Conservation (phyloP, 228 moss, liverwort and hornwort species). For the Sphagnum magellanicum region DNA sequence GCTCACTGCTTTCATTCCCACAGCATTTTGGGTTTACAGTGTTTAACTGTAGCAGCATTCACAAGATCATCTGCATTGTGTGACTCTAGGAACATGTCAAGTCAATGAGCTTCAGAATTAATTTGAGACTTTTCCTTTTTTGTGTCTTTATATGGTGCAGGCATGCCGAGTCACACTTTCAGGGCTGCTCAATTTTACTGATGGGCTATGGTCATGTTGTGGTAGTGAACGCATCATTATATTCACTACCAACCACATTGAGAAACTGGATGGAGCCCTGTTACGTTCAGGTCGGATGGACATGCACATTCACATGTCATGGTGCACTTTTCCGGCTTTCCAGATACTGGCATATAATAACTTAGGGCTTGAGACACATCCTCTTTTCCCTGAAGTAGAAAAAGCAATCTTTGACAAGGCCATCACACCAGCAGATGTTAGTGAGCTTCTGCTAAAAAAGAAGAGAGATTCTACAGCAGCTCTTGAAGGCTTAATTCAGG, state of each 20-base stretch:
- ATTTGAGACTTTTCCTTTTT: no score
- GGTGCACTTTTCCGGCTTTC: slow-evolving; percentile 24
- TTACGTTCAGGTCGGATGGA: slow-evolving; percentile 42
- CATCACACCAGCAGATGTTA: slow-evolving; percentile 29
- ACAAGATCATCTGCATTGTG: no score
- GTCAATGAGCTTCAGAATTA: no score
- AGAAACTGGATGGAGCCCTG: slow-evolving; percentile 32
- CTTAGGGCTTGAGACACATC: slow-evolving; percentile 22
- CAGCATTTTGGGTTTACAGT: no score
- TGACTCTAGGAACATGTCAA: no score
- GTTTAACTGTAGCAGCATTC: no score
- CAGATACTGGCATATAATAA: slow-evolving; percentile 28
- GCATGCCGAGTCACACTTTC: slow-evolving; percentile 35
- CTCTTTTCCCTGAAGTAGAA: slow-evolving; percentile 27
- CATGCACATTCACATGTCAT: slow-evolving; percentile 41
- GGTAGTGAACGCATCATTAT: slow-evolving; percentile 38
- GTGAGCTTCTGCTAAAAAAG: slow-evolving; percentile 21
- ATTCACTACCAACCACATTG: slow-evolving; percentile 37
- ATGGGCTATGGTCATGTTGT: slow-evolving; percentile 47
- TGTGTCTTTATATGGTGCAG: slow-evolving; percentile 1
- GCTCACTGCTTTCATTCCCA: no score
- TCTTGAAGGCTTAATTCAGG: background rate
- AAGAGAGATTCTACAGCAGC: slow-evolving; percentile 20
- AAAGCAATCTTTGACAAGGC: slow-evolving; percentile 13
- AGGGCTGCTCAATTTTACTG: slow-evolving; percentile 42